Conservation (phyloP, 2,329 filamentous ascomycete species). For the Sclerotinia glacialis region DNA sequence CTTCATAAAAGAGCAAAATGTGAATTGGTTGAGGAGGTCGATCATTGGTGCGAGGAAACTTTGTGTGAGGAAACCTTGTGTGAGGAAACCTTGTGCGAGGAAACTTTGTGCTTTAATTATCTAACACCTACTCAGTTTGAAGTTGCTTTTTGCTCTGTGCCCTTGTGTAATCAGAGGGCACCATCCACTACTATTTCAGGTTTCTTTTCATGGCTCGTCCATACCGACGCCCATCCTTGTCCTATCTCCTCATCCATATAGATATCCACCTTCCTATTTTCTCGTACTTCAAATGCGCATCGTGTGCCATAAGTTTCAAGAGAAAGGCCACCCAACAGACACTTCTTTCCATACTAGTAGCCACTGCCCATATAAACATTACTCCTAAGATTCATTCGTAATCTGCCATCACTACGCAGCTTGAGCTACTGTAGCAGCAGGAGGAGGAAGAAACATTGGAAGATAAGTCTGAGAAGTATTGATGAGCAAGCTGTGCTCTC, state of each 20-base stretch:
- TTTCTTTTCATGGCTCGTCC: not conserved
- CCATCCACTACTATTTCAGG: not conserved
- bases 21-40: not conserved
- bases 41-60: not conserved
- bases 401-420: conserved; percentile 28
- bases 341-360: not conserved
- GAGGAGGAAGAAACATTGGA: conserved; percentile 61
- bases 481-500: not conserved
- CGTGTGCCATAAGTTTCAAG: not conserved
- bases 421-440: conserved; percentile 48
- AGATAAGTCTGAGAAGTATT: conserved; percentile 53
- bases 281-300: not conserved
- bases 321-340: not conserved
- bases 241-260: not conserved
- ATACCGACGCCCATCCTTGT: no score
- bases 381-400: not conserved
- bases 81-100: not conserved
- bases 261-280: not conserved
- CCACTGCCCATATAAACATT: not conserved
- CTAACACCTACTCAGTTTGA: not conserved
- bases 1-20: not conserved
- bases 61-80: not conserved
- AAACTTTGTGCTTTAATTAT: not conserved
- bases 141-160: not conserved
- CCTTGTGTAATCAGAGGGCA: not conserved